These are phyloP conservation scores for Zasmidium angulare DNA, from an alignment of 2,329 filamentous ascomycete species.

Conservation along the genomic window DNA sequence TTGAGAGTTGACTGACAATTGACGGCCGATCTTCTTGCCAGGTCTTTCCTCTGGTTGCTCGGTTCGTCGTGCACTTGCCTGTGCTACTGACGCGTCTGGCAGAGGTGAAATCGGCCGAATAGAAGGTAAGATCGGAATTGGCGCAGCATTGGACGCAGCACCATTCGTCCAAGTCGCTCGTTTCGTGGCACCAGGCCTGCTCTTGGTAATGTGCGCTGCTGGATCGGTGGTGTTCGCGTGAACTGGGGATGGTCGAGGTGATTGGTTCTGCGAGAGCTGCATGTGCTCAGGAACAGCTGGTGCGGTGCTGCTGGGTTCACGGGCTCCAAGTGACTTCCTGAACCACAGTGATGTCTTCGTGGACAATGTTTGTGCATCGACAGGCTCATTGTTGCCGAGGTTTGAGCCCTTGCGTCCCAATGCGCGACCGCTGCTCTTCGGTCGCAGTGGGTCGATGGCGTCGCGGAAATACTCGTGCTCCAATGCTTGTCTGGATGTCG, in stretches of 20 bases:
- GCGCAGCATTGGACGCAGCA: constrained; percentile 64
- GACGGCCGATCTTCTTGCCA: constrained; percentile 88
- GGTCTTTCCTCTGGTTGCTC: constrained; percentile 57
- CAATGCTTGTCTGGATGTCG: constrained; percentile 90
- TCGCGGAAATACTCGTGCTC: constrained; percentile 93
- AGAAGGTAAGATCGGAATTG: constrained; percentile 93
- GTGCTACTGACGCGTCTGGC: constrained; percentile 88
- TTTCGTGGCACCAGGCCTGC: constrained; percentile 66
- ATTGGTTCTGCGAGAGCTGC: constrained; percentile 40
- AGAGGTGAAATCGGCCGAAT: constrained; percentile 94
- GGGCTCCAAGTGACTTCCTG: constrained; percentile 85
- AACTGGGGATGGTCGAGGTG: constrained; percentile 43
- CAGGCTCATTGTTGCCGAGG: constrained; percentile 66
- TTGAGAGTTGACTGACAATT: constrained; percentile 87
- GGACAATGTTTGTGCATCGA: constrained; percentile 60
- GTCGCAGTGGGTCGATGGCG: constrained; percentile 84
- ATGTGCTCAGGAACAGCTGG: constrained; percentile 56
- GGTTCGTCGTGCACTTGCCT: constrained; percentile 67
- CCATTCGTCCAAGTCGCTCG: constrained; percentile 93
- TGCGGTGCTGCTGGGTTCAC: constrained; percentile 63
- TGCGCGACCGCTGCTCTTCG: constrained; percentile 85
- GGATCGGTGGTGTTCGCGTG: constrained; percentile 46
- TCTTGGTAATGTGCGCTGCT: constrained; percentile 46
- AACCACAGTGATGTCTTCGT: constrained; percentile 92
- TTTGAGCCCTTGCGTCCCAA: constrained; percentile 90